Evolutionary conservation across 2,329 filamentous ascomycete genomes (phyloP), one percentile per base, ranked within the genome.

Genomic region (Domatiomyces catenatus): DNA sequence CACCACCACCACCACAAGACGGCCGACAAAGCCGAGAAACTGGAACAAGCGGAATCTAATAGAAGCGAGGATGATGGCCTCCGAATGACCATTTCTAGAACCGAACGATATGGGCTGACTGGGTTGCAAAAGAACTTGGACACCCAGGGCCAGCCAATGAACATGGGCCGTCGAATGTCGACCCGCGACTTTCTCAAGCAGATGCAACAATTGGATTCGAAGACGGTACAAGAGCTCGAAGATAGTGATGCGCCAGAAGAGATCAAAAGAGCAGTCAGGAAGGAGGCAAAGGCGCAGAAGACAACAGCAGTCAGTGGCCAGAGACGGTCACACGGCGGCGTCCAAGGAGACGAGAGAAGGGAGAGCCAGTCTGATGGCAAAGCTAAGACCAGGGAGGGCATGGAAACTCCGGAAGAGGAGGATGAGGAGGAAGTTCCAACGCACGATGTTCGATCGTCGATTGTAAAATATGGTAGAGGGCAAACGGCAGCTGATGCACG

Each of bases 141-240:
- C 22, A 50, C 52, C 10, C 53, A 56, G 22, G 56, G 54, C n/a
- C 42, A 36, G 17, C 52, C 50, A 6, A 42, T 55, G 24, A 54
- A 52, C 2, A 54, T 54, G 42, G 77, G 77, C 36, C 70, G 72
- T 17, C 71, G 79, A 44, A 78, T 82, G 75, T 79, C 73, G 66
- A 82, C 81, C 59, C 67, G 73, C 3, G 77, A 83, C 54, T 83
- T 83, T 60, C 80, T 82, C 59, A 67, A 75, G 52, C 74, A 80
- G 58, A 77, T 83, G 63, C 72, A 75, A 51, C 66, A 71, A 18
- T 68, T 82, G 61, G 77, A 80, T 54, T 74, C 79, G 22, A 80
- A 77, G 59, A 75, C 77, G 39, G 73, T 71, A 12, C 71, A 68
- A 46, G 54, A 69, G 4, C 65, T 71, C 2, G 64, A 71, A 36